Evolutionary conservation across 1,284 basidiomycete genomes (phyloP), one percentile per base, ranked within the genome.

Genomic region (Puccinia triticina): DNA sequence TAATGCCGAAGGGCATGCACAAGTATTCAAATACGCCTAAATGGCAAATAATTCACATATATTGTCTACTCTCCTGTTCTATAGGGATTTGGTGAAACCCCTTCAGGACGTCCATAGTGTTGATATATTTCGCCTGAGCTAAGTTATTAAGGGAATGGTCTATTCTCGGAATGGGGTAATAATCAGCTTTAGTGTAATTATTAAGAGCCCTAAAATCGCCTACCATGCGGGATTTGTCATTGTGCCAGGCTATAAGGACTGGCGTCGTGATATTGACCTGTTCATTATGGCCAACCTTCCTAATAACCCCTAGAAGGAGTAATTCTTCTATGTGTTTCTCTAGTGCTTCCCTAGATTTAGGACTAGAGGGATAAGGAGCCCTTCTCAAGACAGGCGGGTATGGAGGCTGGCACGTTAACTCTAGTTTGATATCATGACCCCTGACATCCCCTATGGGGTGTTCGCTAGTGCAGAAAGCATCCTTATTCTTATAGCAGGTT

Each of bases 11-110:
- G n/a, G n/a, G n/a, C n/a, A n/a, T n/a, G n/a, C n/a, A n/a, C n/a
- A n/a, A n/a, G n/a, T n/a, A n/a, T n/a, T n/a, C n/a, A n/a, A n/a
- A n/a, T n/a, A n/a, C n/a, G n/a, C n/a, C n/a, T n/a, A n/a, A n/a
- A n/a, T n/a, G n/a, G n/a, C n/a, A n/a, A n/a, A n/a, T n/a, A n/a
- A n/a, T n/a, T n/a, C n/a, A n/a, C n/a, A n/a, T n/a, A n/a, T n/a
- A n/a, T n/a, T n/a, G n/a, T n/a, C n/a, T n/a, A n/a, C n/a, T n/a
- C n/a, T n/a, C n/a, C n/a, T n/a, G n/a, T n/a, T n/a, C n/a, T n/a
- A n/a, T n/a, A n/a, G n/a, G n/a, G n/a, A n/a, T n/a, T 23, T 71
- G 67, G 21, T 71, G 40, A 48, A 71, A 71, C 10, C 67, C 67
- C 48, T 71, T 71, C 11, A 71, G 46, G 1, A 48, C 46, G 14